phyloP scores from a whole-genome alignment of 1,284 basidiomycete species.

The Malassezia dermatis region DNA sequence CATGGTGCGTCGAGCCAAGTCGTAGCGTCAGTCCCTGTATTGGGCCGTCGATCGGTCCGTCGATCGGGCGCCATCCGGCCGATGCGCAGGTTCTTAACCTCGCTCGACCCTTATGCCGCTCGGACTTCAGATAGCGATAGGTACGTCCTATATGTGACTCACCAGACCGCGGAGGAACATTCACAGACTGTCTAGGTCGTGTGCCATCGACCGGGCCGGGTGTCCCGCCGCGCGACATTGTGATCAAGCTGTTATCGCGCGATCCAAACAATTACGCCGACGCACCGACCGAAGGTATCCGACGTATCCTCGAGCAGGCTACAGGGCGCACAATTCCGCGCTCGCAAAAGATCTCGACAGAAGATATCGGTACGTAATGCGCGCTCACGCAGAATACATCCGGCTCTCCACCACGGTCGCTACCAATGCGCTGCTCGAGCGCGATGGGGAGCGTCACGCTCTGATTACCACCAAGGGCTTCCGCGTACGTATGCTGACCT shows the following conservation, averaged over 20 bases:
- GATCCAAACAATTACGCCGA: constrained; percentile 69
- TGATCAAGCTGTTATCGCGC: constrained; percentile 50
- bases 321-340: constrained; percentile 61
- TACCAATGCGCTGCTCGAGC: constrained; percentile 87
- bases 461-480: constrained; percentile 85
- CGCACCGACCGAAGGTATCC: constrained; percentile 86
- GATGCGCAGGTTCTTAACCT: neutral
- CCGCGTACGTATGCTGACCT: constrained; percentile 48
- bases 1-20: neutral
- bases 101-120: constrained; percentile 17
- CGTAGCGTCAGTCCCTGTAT: neutral
- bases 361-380: constrained; percentile 59
- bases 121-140: constrained; percentile 34
- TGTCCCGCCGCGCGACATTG: constrained; percentile 32
- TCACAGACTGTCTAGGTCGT: constrained; percentile 41
- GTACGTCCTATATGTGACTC: neutral
- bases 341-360: constrained; percentile 60
- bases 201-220: constrained; percentile 17
- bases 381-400: constrained; percentile 64
- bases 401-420: constrained; percentile 88
- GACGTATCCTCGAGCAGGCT: constrained; percentile 73
- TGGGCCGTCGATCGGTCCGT: neutral
- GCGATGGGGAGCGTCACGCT: constrained; percentile 82
- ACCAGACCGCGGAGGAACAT: constrained; percentile 44
- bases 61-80: neutral